Conservation (phyloP, 441 rosid species). For the Euphorbia schlechtendalii region DNA sequence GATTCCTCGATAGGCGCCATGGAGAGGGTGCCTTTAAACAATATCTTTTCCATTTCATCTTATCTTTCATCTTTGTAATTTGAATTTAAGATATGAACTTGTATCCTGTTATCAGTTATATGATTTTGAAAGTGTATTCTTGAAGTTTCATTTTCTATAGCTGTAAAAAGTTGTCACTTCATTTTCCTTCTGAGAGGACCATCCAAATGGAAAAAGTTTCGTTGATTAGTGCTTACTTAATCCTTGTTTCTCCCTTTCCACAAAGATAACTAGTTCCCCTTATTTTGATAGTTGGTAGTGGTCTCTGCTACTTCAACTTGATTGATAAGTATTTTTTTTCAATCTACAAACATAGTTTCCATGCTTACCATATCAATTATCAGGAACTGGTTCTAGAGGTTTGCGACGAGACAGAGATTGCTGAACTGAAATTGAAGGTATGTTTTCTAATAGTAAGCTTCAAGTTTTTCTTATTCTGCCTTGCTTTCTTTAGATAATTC, state of each 20-base stretch:
- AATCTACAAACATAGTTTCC: constrained; percentile 5
- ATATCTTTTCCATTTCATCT: neutral
- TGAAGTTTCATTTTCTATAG: neutral
- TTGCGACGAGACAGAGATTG: constrained; percentile 89
- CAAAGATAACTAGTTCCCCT: too few relatives aligned
- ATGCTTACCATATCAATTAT: constrained; percentile 17
- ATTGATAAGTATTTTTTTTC: neutral
- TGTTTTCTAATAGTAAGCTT: too few relatives aligned
- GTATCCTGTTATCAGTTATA: neutral
- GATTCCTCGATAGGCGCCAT: too few relatives aligned
- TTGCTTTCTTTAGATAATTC: constrained; percentile 2
- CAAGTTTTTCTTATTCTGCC: constrained; percentile 9
- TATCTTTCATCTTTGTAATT: neutral
- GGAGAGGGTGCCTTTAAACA: neutral
- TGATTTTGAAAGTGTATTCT: neutral
- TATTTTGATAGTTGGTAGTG: constrained; percentile 3
- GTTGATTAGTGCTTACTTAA: too few relatives aligned
- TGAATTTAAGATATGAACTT: constrained; percentile 1
- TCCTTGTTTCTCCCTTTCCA: too few relatives aligned
- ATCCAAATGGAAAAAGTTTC: neutral
- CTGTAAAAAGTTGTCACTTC: neutral
- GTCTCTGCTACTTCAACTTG: neutral
- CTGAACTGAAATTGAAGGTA: constrained; percentile 92
- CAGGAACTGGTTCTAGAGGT: constrained; percentile 79
- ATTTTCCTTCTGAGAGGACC: neutral